phyloP scores from a whole-genome alignment of 768 basidiomycete species.

The Antrodiella citrinella region DNA sequence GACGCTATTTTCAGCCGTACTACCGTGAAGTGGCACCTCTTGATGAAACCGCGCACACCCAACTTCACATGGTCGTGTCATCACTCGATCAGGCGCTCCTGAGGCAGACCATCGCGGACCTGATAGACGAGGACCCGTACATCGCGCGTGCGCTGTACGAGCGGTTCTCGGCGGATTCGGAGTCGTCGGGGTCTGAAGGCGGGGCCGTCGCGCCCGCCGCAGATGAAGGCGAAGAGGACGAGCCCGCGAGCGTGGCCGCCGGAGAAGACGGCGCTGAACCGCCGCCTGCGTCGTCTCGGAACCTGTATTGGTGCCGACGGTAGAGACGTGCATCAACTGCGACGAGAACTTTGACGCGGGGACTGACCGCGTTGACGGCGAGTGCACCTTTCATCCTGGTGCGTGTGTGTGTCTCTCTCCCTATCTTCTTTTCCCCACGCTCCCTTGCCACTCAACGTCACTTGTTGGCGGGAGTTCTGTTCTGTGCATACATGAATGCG shows the following conservation, averaged over 20 bases:
- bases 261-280: background rate
- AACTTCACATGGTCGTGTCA: constrained; percentile 35
- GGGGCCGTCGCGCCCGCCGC: constrained; percentile 6
- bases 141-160: constrained; percentile 35
- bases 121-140: constrained; percentile 32
- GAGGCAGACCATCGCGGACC: constrained; percentile 29
- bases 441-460: too few relatives aligned
- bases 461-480: too few relatives aligned
- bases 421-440: background rate
- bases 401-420: constrained; percentile 9
- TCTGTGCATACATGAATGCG: too few relatives aligned
- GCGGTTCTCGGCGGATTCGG: constrained; percentile 32
- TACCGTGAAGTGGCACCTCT: constrained; percentile 26
- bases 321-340: constrained; percentile 25
- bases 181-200: background rate
- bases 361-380: constrained; percentile 27
- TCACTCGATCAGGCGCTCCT: constrained; percentile 36
- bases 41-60: constrained; percentile 32
- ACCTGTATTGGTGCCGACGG: too few relatives aligned
- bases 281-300: background rate
- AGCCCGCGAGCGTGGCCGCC: constrained; percentile 22
- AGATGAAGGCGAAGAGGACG: background rate
- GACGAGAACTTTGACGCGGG: constrained; percentile 38
- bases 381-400: constrained; percentile 49
- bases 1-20: too few relatives aligned